Percentiles rank a stretch among this genome's conserved stretches.
phyloP scores from a whole-genome alignment of 441 rosid genomes.

The Populus tomentosa region DNA sequence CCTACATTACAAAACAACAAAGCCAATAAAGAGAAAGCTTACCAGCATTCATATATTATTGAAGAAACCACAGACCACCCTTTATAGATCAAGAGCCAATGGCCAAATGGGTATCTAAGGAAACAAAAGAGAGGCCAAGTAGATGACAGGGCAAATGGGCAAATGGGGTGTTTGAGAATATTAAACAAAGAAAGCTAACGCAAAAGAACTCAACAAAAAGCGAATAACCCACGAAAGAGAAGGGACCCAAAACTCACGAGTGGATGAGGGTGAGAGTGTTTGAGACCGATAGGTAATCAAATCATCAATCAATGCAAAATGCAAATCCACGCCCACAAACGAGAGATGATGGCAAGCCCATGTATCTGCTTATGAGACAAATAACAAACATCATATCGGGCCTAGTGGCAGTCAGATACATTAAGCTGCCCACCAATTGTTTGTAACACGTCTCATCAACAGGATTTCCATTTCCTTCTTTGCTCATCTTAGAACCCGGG shows the following conservation, averaged over 20 bases:
- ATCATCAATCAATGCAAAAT: neutral
- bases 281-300: neutral
- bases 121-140: neutral
- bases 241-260: neutral
- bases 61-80: neutral
- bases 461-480: too few relatives aligned
- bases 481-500: too few relatives aligned
- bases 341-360: constrained; percentile 5
- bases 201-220: neutral
- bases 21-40: neutral
- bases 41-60: neutral
- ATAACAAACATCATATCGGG: too few relatives aligned
- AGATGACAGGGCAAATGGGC: neutral
- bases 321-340: neutral
- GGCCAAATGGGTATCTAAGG: neutral
- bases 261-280: neutral
- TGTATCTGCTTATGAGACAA: too few relatives aligned
- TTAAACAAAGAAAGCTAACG: neutral
- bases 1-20: neutral
- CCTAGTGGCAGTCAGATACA: too few relatives aligned
- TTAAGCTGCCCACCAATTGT: too few relatives aligned
- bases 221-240: neutral
- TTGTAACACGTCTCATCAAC: too few relatives aligned
- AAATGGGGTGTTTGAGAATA: neutral
- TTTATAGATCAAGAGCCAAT: constrained; percentile 1